Conservation (phyloP, 2,329 filamentous ascomycete species). For the Metarhizium anisopliae region DNA sequence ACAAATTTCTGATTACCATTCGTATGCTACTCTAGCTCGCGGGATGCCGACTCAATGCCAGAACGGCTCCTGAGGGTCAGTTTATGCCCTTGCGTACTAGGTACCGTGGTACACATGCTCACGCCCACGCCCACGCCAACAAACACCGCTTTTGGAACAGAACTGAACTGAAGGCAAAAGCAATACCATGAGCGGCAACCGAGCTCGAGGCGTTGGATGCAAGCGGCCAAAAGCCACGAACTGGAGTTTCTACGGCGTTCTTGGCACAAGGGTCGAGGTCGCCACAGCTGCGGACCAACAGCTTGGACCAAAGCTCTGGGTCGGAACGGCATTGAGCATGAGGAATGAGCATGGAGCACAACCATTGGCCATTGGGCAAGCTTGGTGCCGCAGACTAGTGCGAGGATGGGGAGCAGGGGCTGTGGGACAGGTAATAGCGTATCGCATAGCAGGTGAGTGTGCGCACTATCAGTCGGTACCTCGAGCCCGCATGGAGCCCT, state of each 20-base stretch:
- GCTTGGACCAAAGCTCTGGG: not conserved
- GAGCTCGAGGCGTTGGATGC: too few relatives aligned
- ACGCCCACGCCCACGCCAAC: too few relatives aligned
- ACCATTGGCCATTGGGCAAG: not conserved
- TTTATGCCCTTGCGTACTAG: too few relatives aligned
- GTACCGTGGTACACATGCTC: too few relatives aligned
- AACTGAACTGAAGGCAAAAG: not conserved
- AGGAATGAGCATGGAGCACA: not conserved
- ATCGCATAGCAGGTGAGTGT: not conserved
- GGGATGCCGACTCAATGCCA: too few relatives aligned
- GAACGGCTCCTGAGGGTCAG: too few relatives aligned
- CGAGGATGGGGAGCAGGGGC: not conserved
- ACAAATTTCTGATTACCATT: too few relatives aligned
- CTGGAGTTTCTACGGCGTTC: too few relatives aligned
- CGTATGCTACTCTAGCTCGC: too few relatives aligned
- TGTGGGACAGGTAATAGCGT: conserved; percentile 5
- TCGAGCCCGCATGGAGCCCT: conserved; percentile 12
- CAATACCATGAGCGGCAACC: too few relatives aligned
- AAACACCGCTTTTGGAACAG: not conserved
- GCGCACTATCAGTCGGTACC: not conserved
- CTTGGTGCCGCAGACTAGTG: not conserved
- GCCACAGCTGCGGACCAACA: not conserved
- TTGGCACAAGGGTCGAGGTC: not conserved
- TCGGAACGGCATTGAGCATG: not conserved
- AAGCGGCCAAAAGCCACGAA: too few relatives aligned